Evolutionary conservation across 441 rosid species (phyloP).

Genomic region (Adansonia rubrostipa): DNA sequence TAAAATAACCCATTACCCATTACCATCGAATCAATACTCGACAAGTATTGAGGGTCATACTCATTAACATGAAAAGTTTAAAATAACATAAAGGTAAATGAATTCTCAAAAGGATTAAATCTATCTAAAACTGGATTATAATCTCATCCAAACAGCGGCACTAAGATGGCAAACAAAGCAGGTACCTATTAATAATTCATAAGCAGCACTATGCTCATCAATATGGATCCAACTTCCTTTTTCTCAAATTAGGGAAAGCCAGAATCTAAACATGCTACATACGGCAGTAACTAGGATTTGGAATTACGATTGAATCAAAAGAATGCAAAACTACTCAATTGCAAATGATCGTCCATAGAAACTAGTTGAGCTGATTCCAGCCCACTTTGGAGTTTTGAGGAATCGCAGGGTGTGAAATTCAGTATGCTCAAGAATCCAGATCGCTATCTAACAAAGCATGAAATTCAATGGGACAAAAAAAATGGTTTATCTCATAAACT

Average conservation of each 20-base stretch:
- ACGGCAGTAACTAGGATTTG: not conserved
- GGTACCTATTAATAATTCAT: not conserved
- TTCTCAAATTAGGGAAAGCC: not conserved
- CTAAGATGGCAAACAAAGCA: too few species aligned
- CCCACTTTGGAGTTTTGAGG: not conserved
- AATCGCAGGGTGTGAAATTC: not conserved
- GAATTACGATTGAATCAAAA: not conserved
- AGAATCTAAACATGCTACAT: not conserved
- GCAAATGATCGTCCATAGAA: not conserved
- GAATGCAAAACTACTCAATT: not conserved
- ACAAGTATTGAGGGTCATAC: not conserved
- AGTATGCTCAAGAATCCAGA: not conserved
- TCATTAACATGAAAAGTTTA: not conserved
- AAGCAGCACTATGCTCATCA: not conserved
- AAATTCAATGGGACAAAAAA: not conserved
- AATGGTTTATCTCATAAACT: not conserved
- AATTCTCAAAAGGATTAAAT: conserved; percentile 1
- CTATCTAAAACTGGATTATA: not conserved
- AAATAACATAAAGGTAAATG: not conserved
- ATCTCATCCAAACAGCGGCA: not conserved
- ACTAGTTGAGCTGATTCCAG: not conserved
- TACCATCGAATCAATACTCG: not conserved
- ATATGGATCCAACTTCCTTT: not conserved
- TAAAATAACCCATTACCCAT: not conserved
- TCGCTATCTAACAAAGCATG: not conserved